These are phyloP conservation scores for Oidiodendron maius DNA, from an alignment of 495 filamentous ascomycete genomes.

Conservation along the genomic window DNA sequence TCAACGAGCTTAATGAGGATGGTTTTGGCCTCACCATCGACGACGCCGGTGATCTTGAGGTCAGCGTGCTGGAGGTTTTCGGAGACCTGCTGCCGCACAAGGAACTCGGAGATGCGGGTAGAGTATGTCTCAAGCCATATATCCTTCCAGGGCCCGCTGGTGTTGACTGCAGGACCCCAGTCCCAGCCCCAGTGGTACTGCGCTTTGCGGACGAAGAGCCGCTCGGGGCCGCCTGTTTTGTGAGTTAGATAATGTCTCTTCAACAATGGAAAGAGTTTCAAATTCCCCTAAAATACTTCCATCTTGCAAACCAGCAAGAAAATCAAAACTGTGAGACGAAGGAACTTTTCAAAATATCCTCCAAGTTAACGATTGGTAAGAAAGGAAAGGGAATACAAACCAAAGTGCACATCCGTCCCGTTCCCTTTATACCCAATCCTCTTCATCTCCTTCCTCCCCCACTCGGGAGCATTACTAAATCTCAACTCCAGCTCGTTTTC, in stretches of 20 bases:
- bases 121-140: constrained; percentile 58
- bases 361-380: too few relatives aligned
- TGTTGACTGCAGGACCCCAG: constrained; percentile 69
- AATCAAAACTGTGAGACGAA: too few relatives aligned
- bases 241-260: too few relatives aligned
- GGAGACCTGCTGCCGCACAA: constrained; percentile 41
- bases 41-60: constrained; percentile 34
- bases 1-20: constrained; percentile 30
- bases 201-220: constrained; percentile 56
- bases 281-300: too few relatives aligned
- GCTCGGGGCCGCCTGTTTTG: constrained; percentile 46
- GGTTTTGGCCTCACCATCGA: constrained; percentile 29
- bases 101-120: constrained; percentile 48
- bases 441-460: constrained; percentile 26
- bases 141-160: constrained; percentile 69
- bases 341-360: too few relatives aligned
- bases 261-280: too few relatives aligned
- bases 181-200: constrained; percentile 84
- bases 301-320: too few relatives aligned
- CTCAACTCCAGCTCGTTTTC: constrained; percentile 25
- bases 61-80: constrained; percentile 39
- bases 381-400: too few relatives aligned
- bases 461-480: constrained; percentile 29
- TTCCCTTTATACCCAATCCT: constrained; percentile 24
- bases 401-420: constrained; percentile 38